Base-by-base conservation (phyloP, 805 yeast species). In the Torulaspora gathmanii region DNA sequence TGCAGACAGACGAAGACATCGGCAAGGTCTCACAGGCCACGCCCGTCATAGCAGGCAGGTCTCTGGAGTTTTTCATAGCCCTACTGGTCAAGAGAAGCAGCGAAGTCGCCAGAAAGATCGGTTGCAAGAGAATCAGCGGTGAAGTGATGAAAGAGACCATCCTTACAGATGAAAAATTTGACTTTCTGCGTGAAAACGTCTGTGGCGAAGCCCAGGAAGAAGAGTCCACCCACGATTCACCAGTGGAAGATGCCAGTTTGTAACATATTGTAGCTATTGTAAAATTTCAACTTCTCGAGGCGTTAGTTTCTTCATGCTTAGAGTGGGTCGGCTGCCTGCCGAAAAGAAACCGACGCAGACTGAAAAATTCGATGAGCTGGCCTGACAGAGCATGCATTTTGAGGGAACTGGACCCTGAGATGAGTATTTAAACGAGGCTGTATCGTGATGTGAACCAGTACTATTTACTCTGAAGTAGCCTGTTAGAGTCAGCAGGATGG, bases 1-100 rank as follows among this genome's bases (percentile, higher is more conserved):
- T 93, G 96, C 99, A 93, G 63, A 82, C 95, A 23, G 99, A 93
- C 66, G 99, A 93, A 52, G 99, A 93, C 52, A 90, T 93, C 36
- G 99, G 99, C 2, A 93, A 93, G 63, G 98, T 93, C 4, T 96
- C 99, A 3, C 97, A 90, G 61, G 97, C 96, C 1, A 95, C 99
- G 2, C 99, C 99, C 0, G 85, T 91, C n/a, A 91, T 91, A 13
- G 96, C 93, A 7, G 97, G 98, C 6, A 78, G 96, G 51, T 96
- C 99, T 0, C 72, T 93, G 42, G 98, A 93, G 68, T 77, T 88
- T 49, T 93, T 93, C 63, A 79, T 93, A 76, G 87, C 95, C 40
- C 80, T 93, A 44, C 73, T 93, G 45, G 95, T 93, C 40, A 90
- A 86, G 56, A 88, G 86, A 37, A 77, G 95, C 16, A 82, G 87